Conservation (phyloP, 345 rosid genomes). For the Carallia brachiata region DNA sequence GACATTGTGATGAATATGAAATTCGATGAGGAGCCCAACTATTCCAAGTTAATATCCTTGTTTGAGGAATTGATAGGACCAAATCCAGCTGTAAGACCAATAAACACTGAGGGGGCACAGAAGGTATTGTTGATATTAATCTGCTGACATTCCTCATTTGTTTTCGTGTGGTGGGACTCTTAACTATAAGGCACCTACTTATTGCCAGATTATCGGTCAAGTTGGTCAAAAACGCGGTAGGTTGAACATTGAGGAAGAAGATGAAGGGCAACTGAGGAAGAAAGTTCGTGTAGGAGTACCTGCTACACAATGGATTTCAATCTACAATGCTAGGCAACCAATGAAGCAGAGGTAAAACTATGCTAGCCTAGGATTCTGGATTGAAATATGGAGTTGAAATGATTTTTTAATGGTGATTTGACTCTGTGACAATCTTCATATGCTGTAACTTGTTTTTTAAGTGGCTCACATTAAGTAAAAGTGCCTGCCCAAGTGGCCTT, state of each 20-base stretch:
- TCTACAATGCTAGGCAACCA: slow-evolving; percentile 36
- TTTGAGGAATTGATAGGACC: slow-evolving; percentile 33
- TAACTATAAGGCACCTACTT: slow-evolving; percentile 17
- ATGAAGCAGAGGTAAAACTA: slow-evolving; percentile 31
- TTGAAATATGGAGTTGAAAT: no score
- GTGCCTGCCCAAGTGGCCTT: no score
- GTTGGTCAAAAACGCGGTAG: slow-evolving; percentile 35
- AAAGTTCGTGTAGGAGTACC: slow-evolving; percentile 37
- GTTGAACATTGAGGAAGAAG: slow-evolving; percentile 30
- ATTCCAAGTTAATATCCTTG: slow-evolving; percentile 30
- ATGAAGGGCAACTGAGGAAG: slow-evolving; percentile 33
- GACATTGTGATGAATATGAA: slow-evolving; percentile 37
- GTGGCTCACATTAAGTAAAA: no score
- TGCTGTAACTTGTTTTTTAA: no score
- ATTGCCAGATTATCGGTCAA: slow-evolving; percentile 62
- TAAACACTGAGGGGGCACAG: slow-evolving; percentile 38
- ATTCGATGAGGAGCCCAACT: slow-evolving; percentile 37
- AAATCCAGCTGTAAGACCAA: slow-evolving; percentile 37
- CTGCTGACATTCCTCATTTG: not conserved
- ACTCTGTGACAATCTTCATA: no score
- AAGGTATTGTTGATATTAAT: slow-evolving; percentile 16
- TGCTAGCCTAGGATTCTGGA: not conserved
- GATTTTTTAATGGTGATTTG: no score
- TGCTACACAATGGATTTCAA: slow-evolving; percentile 34
- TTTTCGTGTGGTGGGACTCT: not conserved